Conservation (phyloP, 2,329 filamentous ascomycete genomes). For the Thelonectria olida region DNA sequence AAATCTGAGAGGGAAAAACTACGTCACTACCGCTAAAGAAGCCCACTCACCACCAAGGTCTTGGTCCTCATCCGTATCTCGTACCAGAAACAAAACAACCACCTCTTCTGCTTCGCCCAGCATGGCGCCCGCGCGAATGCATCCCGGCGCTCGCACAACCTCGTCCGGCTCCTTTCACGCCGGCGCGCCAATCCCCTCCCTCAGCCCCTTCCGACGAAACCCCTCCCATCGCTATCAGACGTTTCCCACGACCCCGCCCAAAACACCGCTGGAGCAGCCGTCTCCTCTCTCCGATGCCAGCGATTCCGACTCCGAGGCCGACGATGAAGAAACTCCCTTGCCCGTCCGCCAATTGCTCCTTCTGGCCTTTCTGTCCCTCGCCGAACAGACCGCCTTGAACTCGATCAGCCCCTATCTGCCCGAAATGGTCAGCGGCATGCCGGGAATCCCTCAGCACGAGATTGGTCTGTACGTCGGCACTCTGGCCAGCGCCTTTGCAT, state of each 20-base stretch:
- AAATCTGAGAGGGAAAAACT: neutral
- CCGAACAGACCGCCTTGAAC: slow-evolving; percentile 96
- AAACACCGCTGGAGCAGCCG: slow-evolving; percentile 65
- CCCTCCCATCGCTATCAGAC: slow-evolving; percentile 77
- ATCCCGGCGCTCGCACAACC: slow-evolving; percentile 30
- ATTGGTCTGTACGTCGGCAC: slow-evolving; percentile 90
- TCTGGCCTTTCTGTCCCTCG: slow-evolving; percentile 86
- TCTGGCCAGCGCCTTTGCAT: slow-evolving; percentile 88
- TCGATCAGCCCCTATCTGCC: slow-evolving; percentile 96
- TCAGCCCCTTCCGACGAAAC: slow-evolving; percentile 49
- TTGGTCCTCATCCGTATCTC: neutral
- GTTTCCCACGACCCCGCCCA: slow-evolving; percentile 79
- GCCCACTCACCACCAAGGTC: neutral
- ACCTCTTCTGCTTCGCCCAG: neutral
- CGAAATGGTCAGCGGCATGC: slow-evolving; percentile 88
- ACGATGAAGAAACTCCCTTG: slow-evolving; percentile 74
- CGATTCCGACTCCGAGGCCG: slow-evolving; percentile 43
- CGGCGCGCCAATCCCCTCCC: slow-evolving; percentile 57
- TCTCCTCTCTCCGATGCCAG: slow-evolving; percentile 38
- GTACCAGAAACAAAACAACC: neutral
- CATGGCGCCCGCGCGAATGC: slow-evolving; percentile 34
- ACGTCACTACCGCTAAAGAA: too few relatives aligned
- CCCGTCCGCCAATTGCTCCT: slow-evolving; percentile 85
- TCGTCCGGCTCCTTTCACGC: slow-evolving; percentile 62
- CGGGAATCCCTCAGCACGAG: slow-evolving; percentile 75